phyloP scores from a whole-genome alignment of 192 early-diverging fungal genomes.

The Kickxella alabastrina region DNA sequence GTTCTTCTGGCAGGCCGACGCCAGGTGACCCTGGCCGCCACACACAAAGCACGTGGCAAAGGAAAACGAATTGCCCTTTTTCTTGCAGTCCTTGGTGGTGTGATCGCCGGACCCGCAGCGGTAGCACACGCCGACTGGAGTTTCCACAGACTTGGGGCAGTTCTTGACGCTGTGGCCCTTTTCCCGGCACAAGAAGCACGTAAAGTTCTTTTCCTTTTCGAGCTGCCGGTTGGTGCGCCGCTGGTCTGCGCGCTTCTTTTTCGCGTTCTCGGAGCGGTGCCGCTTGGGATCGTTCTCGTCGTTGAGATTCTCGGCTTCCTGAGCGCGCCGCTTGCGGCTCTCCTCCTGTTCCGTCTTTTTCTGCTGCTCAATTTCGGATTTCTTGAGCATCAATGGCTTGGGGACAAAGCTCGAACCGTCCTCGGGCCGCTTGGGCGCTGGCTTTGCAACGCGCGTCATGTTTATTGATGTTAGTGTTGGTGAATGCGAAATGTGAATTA shows the following conservation, averaged over 20 bases:
- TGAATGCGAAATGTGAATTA: no score
- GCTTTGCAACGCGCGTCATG: constrained; percentile 61
- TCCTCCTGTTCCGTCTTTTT: constrained; percentile 8
- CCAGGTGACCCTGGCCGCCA: constrained; percentile 76
- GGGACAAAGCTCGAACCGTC: constrained; percentile 48
- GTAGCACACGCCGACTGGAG: constrained; percentile 71
- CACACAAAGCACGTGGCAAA: constrained; percentile 90
- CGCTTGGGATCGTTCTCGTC: constrained; percentile 3
- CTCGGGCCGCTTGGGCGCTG: constrained; percentile 53
- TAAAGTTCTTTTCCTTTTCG: constrained; percentile 37
- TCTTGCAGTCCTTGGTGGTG: constrained; percentile 70
- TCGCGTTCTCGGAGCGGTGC: constrained; percentile 16
- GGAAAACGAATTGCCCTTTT: constrained; percentile 55
- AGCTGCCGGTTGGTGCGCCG: constrained; percentile 25
- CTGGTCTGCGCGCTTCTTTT: constrained; percentile 27
- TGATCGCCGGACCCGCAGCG: constrained; percentile 86
- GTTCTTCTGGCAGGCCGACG: constrained; percentile 81
- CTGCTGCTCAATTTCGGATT: constrained; percentile 40
- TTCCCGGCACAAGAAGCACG: constrained; percentile 84
- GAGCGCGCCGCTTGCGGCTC: constrained; percentile 9
- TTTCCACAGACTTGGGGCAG: constrained; percentile 63
- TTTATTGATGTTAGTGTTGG: no score
- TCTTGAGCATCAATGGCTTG: constrained; percentile 51
- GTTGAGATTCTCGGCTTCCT: background rate
- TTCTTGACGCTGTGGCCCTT: constrained; percentile 78